Evolutionary conservation across 345 rosid species (phyloP).

Genomic region (Hibiscus syriacus): DNA sequence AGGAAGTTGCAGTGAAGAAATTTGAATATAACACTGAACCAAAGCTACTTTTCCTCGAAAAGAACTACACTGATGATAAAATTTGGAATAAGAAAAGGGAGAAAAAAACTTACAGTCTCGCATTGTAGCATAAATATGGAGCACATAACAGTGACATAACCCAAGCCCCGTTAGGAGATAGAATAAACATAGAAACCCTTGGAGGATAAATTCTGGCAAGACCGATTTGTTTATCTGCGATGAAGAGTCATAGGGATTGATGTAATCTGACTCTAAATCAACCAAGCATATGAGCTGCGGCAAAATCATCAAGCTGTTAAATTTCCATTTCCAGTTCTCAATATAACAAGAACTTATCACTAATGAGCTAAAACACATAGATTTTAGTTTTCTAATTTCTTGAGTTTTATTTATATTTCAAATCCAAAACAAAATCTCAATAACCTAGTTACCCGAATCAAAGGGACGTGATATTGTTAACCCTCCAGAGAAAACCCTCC

Average conservation of each 20-base stretch:
- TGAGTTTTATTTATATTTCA: neutral
- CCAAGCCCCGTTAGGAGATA: conserved; percentile 62
- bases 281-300: conserved; percentile 74
- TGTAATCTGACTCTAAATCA: conserved; percentile 69
- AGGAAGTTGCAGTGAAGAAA: neutral
- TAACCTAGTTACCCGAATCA: no score
- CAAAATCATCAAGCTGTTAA: conserved; percentile 15
- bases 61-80: neutral
- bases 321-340: neutral
- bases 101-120: conserved; percentile 46
- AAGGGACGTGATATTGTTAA: no score
- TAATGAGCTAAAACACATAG: neutral
- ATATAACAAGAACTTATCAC: neutral
- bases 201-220: conserved; percentile 47
- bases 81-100: neutral
- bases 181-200: conserved; percentile 47
- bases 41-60: neutral
- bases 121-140: conserved; percentile 61
- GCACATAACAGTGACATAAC: conserved; percentile 45
- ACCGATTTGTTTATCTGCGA: conserved; percentile 52
- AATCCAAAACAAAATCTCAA: neutral
- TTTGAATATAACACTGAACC: neutral
- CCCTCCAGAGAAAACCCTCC: no score
- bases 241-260: conserved; percentile 67
- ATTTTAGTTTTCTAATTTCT: neutral